Evolutionary conservation across 495 filamentous ascomycete genomes (phyloP).

Genomic region (Pyrenopolyporus hunteri): DNA sequence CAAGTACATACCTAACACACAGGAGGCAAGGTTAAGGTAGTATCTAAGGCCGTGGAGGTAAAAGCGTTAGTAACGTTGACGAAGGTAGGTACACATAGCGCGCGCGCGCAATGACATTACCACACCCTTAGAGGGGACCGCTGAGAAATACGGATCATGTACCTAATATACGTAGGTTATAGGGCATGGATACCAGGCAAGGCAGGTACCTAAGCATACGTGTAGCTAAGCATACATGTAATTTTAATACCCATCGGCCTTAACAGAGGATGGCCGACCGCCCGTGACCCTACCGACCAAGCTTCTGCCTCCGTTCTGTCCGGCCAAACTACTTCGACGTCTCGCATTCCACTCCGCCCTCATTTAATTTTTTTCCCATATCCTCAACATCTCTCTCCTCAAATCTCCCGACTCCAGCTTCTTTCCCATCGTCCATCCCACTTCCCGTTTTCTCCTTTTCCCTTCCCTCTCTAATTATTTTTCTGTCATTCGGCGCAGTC

Average conservation of each 20-base stretch:
- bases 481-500: constrained; percentile 14
- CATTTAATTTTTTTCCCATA: constrained; percentile 11
- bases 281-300: constrained; percentile 3
- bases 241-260: constrained; percentile 28
- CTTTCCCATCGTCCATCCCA: not conserved
- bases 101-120: no score
- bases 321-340: constrained; percentile 13
- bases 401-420: not conserved
- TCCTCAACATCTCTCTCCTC: not conserved
- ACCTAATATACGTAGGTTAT: no score
- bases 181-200: no score
- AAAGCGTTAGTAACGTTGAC: no score
- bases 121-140: no score
- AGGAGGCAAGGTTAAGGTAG: no score
- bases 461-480: not conserved
- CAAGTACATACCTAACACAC: no score
- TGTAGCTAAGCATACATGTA: not conserved
- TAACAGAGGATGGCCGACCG: constrained; percentile 13
- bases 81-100: no score
- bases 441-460: not conserved
- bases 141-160: no score
- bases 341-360: constrained; percentile 21
- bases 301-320: constrained; percentile 26
- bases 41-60: not conserved
- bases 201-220: no score